A percentile compares a stretch with the other conserved stretches of the same genome.
These are phyloP conservation scores for Salix viminalis DNA, from an alignment of 345 rosid species.

Conservation along the genomic window DNA sequence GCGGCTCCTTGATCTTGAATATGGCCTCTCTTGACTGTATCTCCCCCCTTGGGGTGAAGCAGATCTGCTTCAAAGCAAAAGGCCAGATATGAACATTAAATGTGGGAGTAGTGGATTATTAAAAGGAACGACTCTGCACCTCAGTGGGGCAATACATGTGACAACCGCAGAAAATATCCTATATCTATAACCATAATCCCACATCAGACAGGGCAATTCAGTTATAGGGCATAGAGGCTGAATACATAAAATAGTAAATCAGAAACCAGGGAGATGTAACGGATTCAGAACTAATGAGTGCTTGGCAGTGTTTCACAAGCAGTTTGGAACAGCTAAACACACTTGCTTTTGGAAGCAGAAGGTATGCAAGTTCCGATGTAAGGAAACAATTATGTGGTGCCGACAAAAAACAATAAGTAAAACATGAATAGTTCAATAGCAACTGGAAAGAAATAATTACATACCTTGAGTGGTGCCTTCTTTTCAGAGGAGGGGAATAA, in stretches of 20 bases:
- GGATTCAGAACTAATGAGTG: not conserved
- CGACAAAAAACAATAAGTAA: not conserved
- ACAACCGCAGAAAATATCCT: not conserved
- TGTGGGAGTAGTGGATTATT: not conserved
- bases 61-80: constrained; percentile 27
- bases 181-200: not conserved
- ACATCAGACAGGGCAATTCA: not conserved
- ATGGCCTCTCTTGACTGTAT: constrained; percentile 30
- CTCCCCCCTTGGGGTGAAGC: constrained; percentile 28
- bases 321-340: not conserved
- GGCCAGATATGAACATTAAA: not conserved
- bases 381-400: not conserved
- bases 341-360: not conserved
- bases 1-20: constrained; percentile 54
- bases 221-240: not conserved
- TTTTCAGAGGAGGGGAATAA: constrained; percentile 27
- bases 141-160: not conserved
- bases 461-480: constrained; percentile 49
- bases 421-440: not conserved
- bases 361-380: not conserved
- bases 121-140: not conserved
- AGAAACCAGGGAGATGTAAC: not conserved
- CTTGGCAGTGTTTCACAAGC: not conserved
- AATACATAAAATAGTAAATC: not conserved
- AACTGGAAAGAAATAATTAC: not conserved